Percentiles rank a stretch among this genome's conserved stretches.
phyloP scores from a whole-genome alignment of 495 filamentous ascomycete species.

The Chaetomidium leptoderma region DNA sequence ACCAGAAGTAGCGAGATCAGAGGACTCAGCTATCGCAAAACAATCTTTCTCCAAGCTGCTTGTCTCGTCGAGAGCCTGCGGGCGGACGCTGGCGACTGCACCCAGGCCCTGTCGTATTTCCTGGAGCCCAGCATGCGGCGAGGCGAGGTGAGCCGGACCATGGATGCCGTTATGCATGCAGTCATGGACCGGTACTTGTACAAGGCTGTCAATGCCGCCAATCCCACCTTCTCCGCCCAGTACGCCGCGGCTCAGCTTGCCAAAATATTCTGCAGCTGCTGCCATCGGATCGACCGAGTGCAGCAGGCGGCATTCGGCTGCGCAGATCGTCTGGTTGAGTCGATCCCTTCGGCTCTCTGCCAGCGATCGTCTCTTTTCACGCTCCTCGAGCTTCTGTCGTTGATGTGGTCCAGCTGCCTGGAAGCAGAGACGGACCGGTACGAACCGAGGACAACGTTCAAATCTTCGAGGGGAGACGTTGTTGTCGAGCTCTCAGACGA shows the following conservation, averaged over 20 bases:
- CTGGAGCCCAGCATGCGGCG: conserved; percentile 79
- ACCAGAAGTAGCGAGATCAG: conserved; percentile 70
- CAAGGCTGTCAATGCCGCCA: conserved; percentile 62
- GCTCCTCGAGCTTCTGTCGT: conserved; percentile 79
- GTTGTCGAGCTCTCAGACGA: conserved; percentile 88
- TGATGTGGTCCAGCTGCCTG: conserved; percentile 92
- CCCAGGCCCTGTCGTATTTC: conserved; percentile 83
- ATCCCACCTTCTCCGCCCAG: conserved; percentile 73
- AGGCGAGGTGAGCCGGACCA: conserved; percentile 75
- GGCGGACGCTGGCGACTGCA: conserved; percentile 78
- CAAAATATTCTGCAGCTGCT: conserved; percentile 77
- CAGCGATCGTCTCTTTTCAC: conserved; percentile 86
- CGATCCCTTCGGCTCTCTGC: conserved; percentile 85
- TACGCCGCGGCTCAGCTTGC: conserved; percentile 85
- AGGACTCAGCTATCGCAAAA: conserved; percentile 74
- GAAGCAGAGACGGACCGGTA: conserved; percentile 94
- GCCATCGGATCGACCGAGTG: conserved; percentile 83
- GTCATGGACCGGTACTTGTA: conserved; percentile 70
- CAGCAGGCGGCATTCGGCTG: conserved; percentile 77
- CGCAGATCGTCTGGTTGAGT: conserved; percentile 75
- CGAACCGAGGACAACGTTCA: conserved; percentile 73
- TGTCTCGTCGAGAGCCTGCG: conserved; percentile 80
- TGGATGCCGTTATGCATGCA: conserved; percentile 73
- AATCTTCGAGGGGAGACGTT: conserved; percentile 67
- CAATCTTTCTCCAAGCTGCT: conserved; percentile 85